Conservation (phyloP, 177 flowering plant genomes). For the Vitis hybrid region DNA sequence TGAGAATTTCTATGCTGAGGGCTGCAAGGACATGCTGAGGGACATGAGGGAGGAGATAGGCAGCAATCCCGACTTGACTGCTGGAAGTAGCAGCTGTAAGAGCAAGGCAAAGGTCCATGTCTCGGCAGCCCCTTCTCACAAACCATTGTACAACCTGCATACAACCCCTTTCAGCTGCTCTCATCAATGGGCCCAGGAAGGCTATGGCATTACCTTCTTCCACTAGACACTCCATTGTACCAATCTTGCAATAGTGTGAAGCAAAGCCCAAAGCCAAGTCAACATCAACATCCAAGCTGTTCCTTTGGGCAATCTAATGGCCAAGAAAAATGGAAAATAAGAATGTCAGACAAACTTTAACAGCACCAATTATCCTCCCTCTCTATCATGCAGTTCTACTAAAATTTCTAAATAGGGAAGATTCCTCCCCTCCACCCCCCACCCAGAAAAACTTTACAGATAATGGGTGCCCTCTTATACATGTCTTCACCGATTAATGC, state of each 20-base stretch:
- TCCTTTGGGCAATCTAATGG: slow-evolving; percentile 84
- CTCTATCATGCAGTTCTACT: too few relatives aligned
- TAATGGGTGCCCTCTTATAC: too few relatives aligned
- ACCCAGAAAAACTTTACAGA: too few relatives aligned
- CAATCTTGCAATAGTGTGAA: slow-evolving; percentile 87
- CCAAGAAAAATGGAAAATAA: slow-evolving; percentile 8
- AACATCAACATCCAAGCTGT: slow-evolving; percentile 95
- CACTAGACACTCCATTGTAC: slow-evolving; percentile 92
- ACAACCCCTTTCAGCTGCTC: slow-evolving; percentile 95
- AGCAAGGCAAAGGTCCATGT: slow-evolving; percentile 97
- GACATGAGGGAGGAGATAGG: slow-evolving; percentile 85
- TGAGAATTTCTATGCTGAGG: slow-evolving; percentile 85
- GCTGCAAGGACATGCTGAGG: slow-evolving; percentile 89
- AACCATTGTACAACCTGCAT: slow-evolving; percentile 92
- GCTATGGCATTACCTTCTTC: slow-evolving; percentile 90
- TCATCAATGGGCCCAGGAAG: slow-evolving; percentile 86
- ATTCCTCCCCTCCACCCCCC: too few relatives aligned
- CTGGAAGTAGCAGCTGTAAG: slow-evolving; percentile 94
- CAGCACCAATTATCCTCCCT: not conserved
- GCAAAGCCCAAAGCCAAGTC: slow-evolving; percentile 95
- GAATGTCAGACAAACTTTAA: not conserved
- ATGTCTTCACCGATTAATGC: too few relatives aligned
- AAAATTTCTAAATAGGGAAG: too few relatives aligned
- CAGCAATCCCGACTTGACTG: slow-evolving; percentile 75
- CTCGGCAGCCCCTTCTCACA: slow-evolving; percentile 82